These are phyloP conservation scores for Paraphoma chrysanthemicola DNA, from an alignment of 2,329 filamentous ascomycete genomes.

Conservation along the genomic window DNA sequence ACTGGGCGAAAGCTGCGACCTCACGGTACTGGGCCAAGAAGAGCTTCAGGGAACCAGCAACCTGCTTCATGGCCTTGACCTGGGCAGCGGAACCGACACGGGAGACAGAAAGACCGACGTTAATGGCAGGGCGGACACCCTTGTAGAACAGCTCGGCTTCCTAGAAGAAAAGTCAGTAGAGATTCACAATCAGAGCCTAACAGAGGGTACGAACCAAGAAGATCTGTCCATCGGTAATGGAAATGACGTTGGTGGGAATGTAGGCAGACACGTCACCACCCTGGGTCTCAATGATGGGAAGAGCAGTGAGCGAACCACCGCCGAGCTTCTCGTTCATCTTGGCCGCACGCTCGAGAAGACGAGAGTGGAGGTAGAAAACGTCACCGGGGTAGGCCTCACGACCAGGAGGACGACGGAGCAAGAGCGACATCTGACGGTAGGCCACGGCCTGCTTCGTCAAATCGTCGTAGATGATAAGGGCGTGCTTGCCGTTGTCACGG, in stretches of 20 bases:
- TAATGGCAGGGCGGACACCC: constrained; percentile 99
- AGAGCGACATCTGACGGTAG: constrained; percentile 98
- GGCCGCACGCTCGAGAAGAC: constrained; percentile 98
- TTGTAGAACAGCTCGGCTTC: constrained; percentile 99
- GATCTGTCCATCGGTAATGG: constrained; percentile 98
- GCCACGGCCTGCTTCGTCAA: constrained; percentile 97
- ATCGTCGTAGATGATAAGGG: constrained; percentile 92
- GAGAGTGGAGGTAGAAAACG: constrained; percentile 57
- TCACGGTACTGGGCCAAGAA: constrained; percentile 99
- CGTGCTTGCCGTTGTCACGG: constrained; percentile 84
- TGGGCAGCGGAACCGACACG: constrained; percentile 99
- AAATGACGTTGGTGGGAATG: constrained; percentile 99
- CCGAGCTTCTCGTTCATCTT: constrained; percentile 98
- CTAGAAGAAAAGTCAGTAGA: background rate
- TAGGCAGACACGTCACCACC: constrained; percentile 99
- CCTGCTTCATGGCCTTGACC: constrained; percentile 99
- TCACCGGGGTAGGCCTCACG: constrained; percentile 65
- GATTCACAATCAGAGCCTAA: background rate
- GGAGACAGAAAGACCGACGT: constrained; percentile 99
- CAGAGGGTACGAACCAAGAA: constrained; percentile 68
- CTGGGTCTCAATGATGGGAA: constrained; percentile 96
- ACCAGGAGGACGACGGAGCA: constrained; percentile 92
- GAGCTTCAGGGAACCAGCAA: constrained; percentile 98
- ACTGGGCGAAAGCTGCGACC: constrained; percentile 98
- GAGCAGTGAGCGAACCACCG: constrained; percentile 94